Base-by-base conservation (phyloP, 768 basidiomycete genomes). In the Lentinula edodes region DNA sequence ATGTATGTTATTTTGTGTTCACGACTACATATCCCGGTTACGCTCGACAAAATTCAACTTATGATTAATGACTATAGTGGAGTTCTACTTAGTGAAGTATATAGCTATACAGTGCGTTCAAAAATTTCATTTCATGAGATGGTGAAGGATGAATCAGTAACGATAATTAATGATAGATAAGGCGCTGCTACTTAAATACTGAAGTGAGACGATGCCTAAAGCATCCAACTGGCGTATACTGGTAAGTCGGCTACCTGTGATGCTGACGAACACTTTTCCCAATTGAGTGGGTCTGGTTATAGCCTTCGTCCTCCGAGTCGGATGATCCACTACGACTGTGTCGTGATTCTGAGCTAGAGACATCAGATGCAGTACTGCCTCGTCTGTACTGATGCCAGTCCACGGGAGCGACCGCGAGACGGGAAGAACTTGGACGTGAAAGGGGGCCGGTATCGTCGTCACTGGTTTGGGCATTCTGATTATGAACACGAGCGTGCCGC, bases 401-500 rank as follows among this genome's bases (percentile, higher is more conserved):
- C 35, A 65, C 61, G 35, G 58, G 23, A 39, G 52, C 28, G 16
- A 61, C 39, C 23, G 41, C 16, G 45, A 39, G 20, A 38, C 36
- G 58, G 45, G 46, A 56, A 42, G 51, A 15, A 56, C 48, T 35
- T 35, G 51, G 60, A 62, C 62, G 46, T 48, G 69, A 62, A 63
- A 61, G 68, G 38, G 67, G 71, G 64, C 76, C 77, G 18, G 75
- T 76, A 20, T 70, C 66, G 55, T 80, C 81, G 59, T 73, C 72
- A 52, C 75, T 74, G 46, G 67, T 70, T 62, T 42, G 39, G 10
- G 56, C 43, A 15, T 12, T 62, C 42, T 74, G 78, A 32, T 73
- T 76, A 69, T 92, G 90, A 12, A 89, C 86, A 60, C 90, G 86
- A 62, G 90, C 85, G 71, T 93, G 91, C 61, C 91, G 80, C 64